phyloP scores from a whole-genome alignment of 2,329 filamentous ascomycete genomes.

The Aspergillus eucalypticola region DNA sequence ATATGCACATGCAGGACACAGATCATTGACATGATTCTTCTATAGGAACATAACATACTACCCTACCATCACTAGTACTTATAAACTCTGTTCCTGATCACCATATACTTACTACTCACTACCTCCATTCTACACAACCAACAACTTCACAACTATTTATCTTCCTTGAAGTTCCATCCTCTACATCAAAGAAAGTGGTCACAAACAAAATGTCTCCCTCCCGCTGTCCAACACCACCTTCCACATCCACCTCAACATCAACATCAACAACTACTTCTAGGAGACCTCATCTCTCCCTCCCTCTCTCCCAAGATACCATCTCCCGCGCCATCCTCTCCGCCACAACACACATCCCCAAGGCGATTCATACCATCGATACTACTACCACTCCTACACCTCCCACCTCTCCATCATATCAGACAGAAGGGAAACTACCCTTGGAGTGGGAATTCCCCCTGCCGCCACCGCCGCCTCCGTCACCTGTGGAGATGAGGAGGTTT shows the following conservation, averaged over 20 bases:
- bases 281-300: constrained; percentile 20
- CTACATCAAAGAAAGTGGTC: neutral
- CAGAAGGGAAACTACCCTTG: neutral
- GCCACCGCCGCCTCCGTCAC: constrained; percentile 35
- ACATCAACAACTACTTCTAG: too few relatives aligned
- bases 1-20: neutral
- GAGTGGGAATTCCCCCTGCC: constrained; percentile 15
- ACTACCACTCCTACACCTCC: constrained; percentile 10
- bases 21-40: neutral
- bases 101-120: neutral
- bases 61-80: neutral
- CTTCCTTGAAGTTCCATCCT: too few relatives aligned
- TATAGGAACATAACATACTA: neutral
- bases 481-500: constrained; percentile 24
- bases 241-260: neutral
- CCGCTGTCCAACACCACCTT: too few relatives aligned
- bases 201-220: neutral
- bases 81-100: too few relatives aligned
- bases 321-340: constrained; percentile 41
- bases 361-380: constrained; percentile 25
- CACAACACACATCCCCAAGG: constrained; percentile 34
- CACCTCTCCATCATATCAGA: neutral
- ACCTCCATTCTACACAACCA: neutral
- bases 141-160: neutral
- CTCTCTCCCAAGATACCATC: constrained; percentile 39